Conservation (phyloP, 768 basidiomycete genomes). For the Rhodotorula babjevae region DNA sequence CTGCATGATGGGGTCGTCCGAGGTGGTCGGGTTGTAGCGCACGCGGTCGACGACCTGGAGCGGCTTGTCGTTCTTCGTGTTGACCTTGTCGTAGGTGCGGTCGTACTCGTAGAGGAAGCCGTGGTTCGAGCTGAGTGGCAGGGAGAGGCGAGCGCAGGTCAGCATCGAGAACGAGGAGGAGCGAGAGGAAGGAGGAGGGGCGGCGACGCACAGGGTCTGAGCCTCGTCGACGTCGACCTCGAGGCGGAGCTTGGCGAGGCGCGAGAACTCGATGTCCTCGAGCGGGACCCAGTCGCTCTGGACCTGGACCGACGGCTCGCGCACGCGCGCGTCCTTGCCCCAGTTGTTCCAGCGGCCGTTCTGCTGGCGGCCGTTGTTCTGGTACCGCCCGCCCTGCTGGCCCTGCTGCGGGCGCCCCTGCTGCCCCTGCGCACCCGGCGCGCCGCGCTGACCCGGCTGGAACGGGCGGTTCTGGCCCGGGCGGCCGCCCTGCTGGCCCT, state of each 20-base stretch:
- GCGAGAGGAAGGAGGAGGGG: background rate
- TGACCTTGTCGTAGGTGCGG: constrained; percentile 89
- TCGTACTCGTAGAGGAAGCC: constrained; percentile 90
- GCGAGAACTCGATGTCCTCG: constrained; percentile 94
- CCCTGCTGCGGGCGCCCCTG: constrained; percentile 45
- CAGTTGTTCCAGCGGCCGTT: constrained; percentile 34
- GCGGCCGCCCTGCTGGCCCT: background rate
- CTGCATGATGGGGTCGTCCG: constrained; percentile 94
- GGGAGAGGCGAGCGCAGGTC: constrained; percentile 52
- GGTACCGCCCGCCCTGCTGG: constrained; percentile 46
- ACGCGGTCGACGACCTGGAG: constrained; percentile 89
- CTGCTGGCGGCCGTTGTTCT: constrained; percentile 51
- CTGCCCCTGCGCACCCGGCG: background rate
- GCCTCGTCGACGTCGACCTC: constrained; percentile 76
- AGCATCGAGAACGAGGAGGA: too few species aligned
- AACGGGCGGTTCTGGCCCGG: constrained; percentile 50
- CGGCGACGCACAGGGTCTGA: constrained; percentile 68
- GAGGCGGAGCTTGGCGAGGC: constrained; percentile 82
- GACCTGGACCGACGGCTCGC: constrained; percentile 91
- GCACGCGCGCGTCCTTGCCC: constrained; percentile 62
- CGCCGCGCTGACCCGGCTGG: constrained; percentile 50
- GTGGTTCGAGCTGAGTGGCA: constrained; percentile 66
- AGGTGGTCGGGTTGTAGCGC: constrained; percentile 95
- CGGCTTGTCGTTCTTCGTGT: constrained; percentile 83
- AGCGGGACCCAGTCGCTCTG: constrained; percentile 88